Evolutionary conservation across 805 yeast species (phyloP).

Genomic region (Suhomyces sp.): DNA sequence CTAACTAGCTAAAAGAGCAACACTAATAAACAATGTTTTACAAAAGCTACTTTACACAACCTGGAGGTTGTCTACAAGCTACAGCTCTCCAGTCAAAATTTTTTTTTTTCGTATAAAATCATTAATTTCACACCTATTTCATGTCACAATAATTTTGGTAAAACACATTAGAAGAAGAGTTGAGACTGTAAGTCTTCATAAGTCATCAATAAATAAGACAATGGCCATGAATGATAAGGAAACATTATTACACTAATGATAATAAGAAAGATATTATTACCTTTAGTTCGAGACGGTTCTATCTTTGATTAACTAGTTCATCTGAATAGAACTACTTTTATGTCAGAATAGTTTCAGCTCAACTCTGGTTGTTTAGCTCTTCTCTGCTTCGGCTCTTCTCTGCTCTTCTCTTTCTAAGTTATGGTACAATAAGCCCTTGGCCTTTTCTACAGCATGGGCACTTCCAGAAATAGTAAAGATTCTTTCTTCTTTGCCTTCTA

Average conservation of each 20-base stretch:
- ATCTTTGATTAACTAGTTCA: background rate
- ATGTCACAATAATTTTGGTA: conserved; percentile 4
- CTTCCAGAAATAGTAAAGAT: conserved; percentile 69
- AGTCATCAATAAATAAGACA: background rate
- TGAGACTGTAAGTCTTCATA: background rate
- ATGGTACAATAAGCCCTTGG: conserved; percentile 54
- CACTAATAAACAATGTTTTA: too few species aligned
- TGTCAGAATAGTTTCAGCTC: background rate
- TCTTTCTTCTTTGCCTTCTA: conserved; percentile 61
- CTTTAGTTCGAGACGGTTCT: background rate
- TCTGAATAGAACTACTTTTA: background rate
- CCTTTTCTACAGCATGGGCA: conserved; percentile 52
- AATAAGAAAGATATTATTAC: too few species aligned
- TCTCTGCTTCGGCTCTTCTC: conserved; percentile 28
- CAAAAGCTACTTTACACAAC: too few species aligned
- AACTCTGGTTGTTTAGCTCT: background rate
- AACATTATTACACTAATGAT: too few species aligned
- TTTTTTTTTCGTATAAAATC: background rate
- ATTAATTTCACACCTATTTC: background rate
- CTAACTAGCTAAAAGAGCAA: background rate
- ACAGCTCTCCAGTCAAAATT: too few species aligned
- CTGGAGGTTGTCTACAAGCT: too few species aligned
- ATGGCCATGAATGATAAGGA: background rate
- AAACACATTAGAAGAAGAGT: conserved; percentile 3
- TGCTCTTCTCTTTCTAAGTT: conserved; percentile 57